These are phyloP conservation scores for Rhododendron molle DNA, from an alignment of 148 eudicot species.

Conservation along the genomic window DNA sequence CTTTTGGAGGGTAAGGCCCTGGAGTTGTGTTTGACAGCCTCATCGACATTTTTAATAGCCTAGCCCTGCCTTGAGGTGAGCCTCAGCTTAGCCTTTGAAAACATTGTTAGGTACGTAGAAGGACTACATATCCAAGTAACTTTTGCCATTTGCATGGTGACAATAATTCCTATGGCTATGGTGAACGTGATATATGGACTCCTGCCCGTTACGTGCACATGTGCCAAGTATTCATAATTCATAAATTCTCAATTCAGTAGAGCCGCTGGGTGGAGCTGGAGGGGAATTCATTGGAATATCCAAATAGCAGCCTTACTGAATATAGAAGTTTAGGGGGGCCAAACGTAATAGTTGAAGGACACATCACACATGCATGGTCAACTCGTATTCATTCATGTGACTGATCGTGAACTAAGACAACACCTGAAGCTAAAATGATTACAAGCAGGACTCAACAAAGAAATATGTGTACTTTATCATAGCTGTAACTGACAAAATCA, in stretches of 20 bases:
- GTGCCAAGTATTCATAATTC: neutral
- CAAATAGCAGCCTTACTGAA: neutral
- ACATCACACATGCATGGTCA: neutral
- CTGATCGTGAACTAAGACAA: neutral
- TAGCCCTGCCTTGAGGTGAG: neutral
- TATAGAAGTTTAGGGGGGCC: neutral
- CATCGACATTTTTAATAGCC: neutral
- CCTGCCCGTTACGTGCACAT: neutral
- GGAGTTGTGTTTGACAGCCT: too few species aligned
- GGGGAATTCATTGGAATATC: neutral
- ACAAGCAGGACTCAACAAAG: neutral
- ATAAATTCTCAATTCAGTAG: neutral
- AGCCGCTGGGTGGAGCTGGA: neutral
- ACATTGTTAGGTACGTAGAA: too few species aligned
- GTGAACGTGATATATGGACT: neutral
- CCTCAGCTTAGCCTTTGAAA: neutral
- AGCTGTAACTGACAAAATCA: neutral
- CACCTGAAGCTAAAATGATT: neutral
- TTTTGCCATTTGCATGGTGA: too few species aligned
- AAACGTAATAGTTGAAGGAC: neutral
- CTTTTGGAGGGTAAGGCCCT: neutral
- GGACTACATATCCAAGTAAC: too few species aligned
- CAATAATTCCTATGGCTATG: neutral
- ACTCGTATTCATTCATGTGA: neutral
- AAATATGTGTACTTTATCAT: neutral